Evolutionary conservation across 2,329 filamentous ascomycete genomes (phyloP).

Genomic region (Ophiostoma ulmi): DNA sequence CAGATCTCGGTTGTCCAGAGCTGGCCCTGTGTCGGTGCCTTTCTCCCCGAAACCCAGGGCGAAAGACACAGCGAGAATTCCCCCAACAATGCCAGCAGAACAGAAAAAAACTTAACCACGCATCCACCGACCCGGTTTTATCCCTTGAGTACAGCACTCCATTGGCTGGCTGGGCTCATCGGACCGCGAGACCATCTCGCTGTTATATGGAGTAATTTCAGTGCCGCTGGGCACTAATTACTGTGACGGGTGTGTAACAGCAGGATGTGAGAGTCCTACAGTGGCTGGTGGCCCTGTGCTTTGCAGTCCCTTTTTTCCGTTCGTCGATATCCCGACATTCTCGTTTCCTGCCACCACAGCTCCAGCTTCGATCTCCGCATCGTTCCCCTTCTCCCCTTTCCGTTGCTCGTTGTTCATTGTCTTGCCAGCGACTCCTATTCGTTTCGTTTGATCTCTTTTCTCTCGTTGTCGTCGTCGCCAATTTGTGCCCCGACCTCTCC

Average conservation of each 20-base stretch:
- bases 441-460: slow-evolving; percentile 3
- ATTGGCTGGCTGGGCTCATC: slow-evolving; percentile 16
- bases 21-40: slow-evolving; percentile 23
- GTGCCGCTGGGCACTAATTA: background rate
- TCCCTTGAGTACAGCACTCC: background rate
- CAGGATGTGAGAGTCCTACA: slow-evolving; percentile 1
- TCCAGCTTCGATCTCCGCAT: slow-evolving; percentile 15
- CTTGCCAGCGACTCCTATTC: slow-evolving; percentile 6
- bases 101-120: slow-evolving; percentile 22
- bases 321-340: slow-evolving; percentile 17
- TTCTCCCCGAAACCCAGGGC: slow-evolving; percentile 23
- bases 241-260: background rate
- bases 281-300: background rate
- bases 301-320: slow-evolving; percentile 17
- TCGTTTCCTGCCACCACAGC: slow-evolving; percentile 16
- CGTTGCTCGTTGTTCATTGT: background rate
- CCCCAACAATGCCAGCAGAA: slow-evolving; percentile 21
- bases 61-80: slow-evolving; percentile 21
- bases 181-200: slow-evolving; percentile 15
- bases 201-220: slow-evolving; percentile 13
- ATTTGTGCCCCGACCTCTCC: background rate
- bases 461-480: slow-evolving; percentile 1
- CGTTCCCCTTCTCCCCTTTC: background rate
- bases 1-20: background rate
- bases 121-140: slow-evolving; percentile 17